Base-by-base conservation (phyloP, 2,329 filamentous ascomycete species). In the Chrysosporium keratinophilum region DNA sequence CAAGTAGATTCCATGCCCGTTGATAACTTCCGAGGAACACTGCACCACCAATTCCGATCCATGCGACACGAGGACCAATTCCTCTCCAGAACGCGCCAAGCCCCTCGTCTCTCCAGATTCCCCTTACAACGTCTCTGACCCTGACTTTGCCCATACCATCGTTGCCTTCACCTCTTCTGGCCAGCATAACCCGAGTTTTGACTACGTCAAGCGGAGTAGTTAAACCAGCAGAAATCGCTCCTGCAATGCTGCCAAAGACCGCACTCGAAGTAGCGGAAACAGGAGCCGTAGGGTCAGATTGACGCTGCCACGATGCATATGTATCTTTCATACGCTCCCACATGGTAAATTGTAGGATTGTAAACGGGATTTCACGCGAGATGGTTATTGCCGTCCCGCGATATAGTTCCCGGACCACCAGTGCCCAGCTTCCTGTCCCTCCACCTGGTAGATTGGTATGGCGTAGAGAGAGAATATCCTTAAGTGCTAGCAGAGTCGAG, bases 171-270 rank as follows among this genome's bases (percentile, higher is more conserved):
- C 80, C 74, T 84, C 80, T 66, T 63, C 81, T 78, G 12, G 87
- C 85, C 61, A 98, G 75, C 93, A 98, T 98, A 71, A 97, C 84
- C 59, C 93, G 77, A 59, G 93, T 98, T 81, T 98, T 98, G 61
- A 98, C 76, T 58, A 98, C 93, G 71, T 98, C 93, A 58, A 98
- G 73, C 39, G 93, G 93, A 50, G 93, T 98, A 20, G 93, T 98
- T 56, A 91, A 67, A 0, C 81, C 91, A 0, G 93, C 93, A 0
- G 93, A 89, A 39, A 96, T 77, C 0, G 84, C 89, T 0, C 93
- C 93, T 0, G 88, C 83, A 35, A 89, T 65, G 62, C 85, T 90
- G 0, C 93, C 93, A 68, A 93, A 91, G 41, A 93, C 62, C 0
- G 85, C 93, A 61, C 87, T 93, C 72, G 95, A 89, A 1, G 78